Percentiles rank a stretch among this genome's conserved stretches.
phyloP scores from a whole-genome alignment of 306 rosid species.

The Phaseolus lunatus region DNA sequence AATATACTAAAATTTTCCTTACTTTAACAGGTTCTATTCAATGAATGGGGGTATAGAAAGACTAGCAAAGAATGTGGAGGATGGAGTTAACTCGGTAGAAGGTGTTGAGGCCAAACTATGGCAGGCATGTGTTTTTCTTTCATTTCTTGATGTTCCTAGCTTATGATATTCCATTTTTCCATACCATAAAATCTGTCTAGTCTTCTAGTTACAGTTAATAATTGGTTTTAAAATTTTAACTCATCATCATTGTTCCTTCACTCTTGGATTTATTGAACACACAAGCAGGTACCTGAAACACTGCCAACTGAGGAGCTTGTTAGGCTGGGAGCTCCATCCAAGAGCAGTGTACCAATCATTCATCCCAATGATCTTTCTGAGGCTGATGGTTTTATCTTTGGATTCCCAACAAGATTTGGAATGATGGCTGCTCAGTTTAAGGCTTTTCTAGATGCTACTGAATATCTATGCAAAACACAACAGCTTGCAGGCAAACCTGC shows the following conservation, averaged over 20 bases:
- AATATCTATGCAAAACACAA: slow-evolving; percentile 72
- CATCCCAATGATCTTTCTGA: slow-evolving; percentile 65
- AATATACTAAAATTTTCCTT: background rate
- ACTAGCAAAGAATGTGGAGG: slow-evolving; percentile 67
- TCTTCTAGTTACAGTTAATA: background rate
- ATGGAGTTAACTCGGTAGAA: slow-evolving; percentile 73
- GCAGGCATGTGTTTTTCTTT: slow-evolving; percentile 59
- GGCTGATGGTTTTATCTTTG: slow-evolving; percentile 77
- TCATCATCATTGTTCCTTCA: background rate
- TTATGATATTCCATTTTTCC: too few species aligned
- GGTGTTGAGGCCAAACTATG: slow-evolving; percentile 76
- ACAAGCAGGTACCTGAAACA: slow-evolving; percentile 71
- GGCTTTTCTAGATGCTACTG: slow-evolving; percentile 61
- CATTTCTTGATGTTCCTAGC: background rate
- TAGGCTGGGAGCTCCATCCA: slow-evolving; percentile 71
- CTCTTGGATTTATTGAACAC: background rate
- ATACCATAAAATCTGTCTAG: background rate
- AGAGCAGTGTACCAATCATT: slow-evolving; percentile 63
- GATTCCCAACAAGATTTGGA: slow-evolving; percentile 80
- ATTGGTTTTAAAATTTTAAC: background rate
- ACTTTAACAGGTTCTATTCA: slow-evolving; percentile 69
- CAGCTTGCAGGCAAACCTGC: slow-evolving; percentile 85
- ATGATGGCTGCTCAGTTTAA: slow-evolving; percentile 63
- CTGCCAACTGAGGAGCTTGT: slow-evolving; percentile 56
- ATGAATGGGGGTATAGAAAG: slow-evolving; percentile 73